Conservation (phyloP, 768 basidiomycete genomes). For the Tylopilus subfusipes region DNA sequence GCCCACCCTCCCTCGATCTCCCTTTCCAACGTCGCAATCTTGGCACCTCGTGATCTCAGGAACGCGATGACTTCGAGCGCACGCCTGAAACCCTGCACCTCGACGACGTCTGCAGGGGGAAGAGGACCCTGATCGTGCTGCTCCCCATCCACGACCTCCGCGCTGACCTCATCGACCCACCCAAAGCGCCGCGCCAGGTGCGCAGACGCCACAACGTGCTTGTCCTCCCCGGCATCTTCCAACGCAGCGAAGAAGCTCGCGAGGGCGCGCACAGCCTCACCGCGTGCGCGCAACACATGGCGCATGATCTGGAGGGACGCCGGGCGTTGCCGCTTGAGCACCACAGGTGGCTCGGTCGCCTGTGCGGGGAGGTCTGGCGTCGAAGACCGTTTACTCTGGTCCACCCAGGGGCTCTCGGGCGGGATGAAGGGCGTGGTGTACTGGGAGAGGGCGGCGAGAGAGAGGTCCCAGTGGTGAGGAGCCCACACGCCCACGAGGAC, state of each 20-base stretch:
- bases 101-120: constrained; percentile 5
- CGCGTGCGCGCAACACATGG: constrained; percentile 84
- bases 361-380: constrained; percentile 23
- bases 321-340: constrained; percentile 42
- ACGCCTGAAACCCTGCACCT: constrained; percentile 52
- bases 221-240: constrained; percentile 42
- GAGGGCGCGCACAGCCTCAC: constrained; percentile 75
- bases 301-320: constrained; percentile 83
- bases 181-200: constrained; percentile 47
- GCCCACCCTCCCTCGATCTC: constrained; percentile 69
- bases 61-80: constrained; percentile 72
- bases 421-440: constrained; percentile 68
- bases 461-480: constrained; percentile 79
- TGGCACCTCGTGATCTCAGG: constrained; percentile 68
- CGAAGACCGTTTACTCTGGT: constrained; percentile 41
- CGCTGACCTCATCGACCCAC: constrained; percentile 35
- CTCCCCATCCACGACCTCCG: constrained; percentile 14
- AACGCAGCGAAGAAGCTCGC: constrained; percentile 69
- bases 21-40: constrained; percentile 49
- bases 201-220: constrained; percentile 45
- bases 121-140: constrained; percentile 26
- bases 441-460: constrained; percentile 65
- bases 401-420: constrained; percentile 70
- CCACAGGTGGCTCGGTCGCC: constrained; percentile 37
- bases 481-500: constrained; percentile 95